These are phyloP conservation scores for Evernia prunastri DNA, from an alignment of 495 filamentous ascomycete genomes.

Conservation along the genomic window DNA sequence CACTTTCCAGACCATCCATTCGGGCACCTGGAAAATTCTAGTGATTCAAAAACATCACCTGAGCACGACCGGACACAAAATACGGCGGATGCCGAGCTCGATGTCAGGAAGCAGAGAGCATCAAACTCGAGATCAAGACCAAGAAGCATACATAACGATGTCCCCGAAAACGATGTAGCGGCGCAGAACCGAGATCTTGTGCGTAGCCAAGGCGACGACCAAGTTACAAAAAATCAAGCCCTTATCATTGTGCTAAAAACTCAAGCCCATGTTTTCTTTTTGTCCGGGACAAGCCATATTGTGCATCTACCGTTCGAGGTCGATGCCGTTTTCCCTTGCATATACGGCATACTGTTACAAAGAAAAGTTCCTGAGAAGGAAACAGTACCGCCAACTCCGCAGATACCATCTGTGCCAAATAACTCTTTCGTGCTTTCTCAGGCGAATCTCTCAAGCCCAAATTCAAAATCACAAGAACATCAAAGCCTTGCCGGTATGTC, in stretches of 20 bases:
- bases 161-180: background rate
- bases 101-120: slow-evolving; percentile 16
- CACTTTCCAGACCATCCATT: slow-evolving; percentile 48
- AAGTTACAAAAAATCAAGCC: slow-evolving; percentile 40
- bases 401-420: slow-evolving; percentile 49
- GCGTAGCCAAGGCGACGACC: slow-evolving; percentile 1
- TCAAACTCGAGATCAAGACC: background rate
- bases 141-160: background rate
- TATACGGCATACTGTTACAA: slow-evolving; percentile 77
- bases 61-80: background rate
- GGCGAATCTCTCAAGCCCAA: slow-evolving; percentile 7
- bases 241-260: slow-evolving; percentile 88
- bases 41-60: background rate
- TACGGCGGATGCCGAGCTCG: slow-evolving; percentile 1
- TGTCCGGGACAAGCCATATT: slow-evolving; percentile 81
- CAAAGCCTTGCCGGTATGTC: slow-evolving; percentile 8
- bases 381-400: slow-evolving; percentile 29
- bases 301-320: slow-evolving; percentile 93
- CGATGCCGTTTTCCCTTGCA: slow-evolving; percentile 75
- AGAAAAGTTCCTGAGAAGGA: slow-evolving; percentile 51
- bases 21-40: too few relatives aligned
- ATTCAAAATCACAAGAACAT: slow-evolving; percentile 12
- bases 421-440: slow-evolving; percentile 75
- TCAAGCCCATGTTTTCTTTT: slow-evolving; percentile 87
- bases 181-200: background rate